Base-by-base conservation (phyloP, 2,329 filamentous ascomycete species). In the Fusarium sterilihyphosum region DNA sequence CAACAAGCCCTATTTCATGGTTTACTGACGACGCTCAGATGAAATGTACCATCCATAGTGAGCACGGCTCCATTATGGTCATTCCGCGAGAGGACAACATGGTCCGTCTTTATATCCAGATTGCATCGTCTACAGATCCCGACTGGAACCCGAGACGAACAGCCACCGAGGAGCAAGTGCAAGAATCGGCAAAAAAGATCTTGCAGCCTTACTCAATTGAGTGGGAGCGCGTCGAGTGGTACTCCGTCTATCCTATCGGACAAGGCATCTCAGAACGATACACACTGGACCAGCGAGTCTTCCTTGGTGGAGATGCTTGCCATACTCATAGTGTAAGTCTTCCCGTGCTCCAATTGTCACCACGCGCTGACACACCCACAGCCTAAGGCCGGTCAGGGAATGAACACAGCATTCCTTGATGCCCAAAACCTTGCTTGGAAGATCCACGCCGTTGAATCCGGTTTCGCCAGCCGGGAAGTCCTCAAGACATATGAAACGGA, bases 371-470 rank as follows among this genome's bases (percentile, higher is more conserved):
- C 66, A 56, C 82, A 54, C 58, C 26, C 86, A 88, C 78, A 91
- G 89, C 92, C 92, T 43, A 94, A 94, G 85, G 92, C 92, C 38
- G 92, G 92, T 3, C 92, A 94, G 81, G 92, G 92, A 37, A 94
- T 94, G 93, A 94, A 94, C 78, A 93, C 92, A 1, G 92, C 92
- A 8, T 94, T 94, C 83, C 85, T 93, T 59, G 93, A 96, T 76
- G 94, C 94, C 2, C 90, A 94, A 69, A 98, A 98, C 82, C 87
- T 98, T 46, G 95, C 95, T 13, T 98, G 95, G 95, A 98, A 98
- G 85, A 93, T 98, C 59, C 95, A 98, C 80, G 91, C 93, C 41
- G 96, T 98, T 16, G 95, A 98, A 81, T 88, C 88, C 33, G 94
- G 94, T 18, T 94, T 97, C 75, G 94, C 94, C 3, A 85, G 91